Percentiles rank a stretch among this genome's conserved stretches.
phyloP scores from a whole-genome alignment of 2,329 filamentous ascomycete species.

The Aplosporella prunicola region DNA sequence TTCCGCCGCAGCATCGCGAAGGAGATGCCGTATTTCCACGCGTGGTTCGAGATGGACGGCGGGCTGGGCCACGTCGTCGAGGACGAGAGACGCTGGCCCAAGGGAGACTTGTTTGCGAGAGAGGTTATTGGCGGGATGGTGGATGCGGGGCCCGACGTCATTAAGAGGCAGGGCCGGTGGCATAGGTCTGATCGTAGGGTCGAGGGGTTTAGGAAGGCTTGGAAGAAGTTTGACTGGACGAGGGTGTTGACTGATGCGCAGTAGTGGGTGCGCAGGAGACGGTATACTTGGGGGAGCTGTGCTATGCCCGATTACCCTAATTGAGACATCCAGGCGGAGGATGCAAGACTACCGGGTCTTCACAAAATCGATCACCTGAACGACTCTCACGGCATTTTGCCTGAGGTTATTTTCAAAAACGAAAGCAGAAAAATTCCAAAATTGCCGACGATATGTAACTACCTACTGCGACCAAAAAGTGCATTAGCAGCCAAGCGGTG shows the following conservation, averaged over 20 bases:
- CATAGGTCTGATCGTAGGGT: constrained; percentile 56
- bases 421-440: too few relatives aligned
- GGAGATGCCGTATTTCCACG: constrained; percentile 98
- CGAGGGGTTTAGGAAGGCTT: constrained; percentile 71
- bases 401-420: too few relatives aligned
- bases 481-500: too few relatives aligned
- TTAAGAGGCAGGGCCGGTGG: constrained; percentile 90
- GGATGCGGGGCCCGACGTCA: constrained; percentile 67
- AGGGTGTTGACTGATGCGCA: constrained; percentile 50
- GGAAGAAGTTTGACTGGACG: constrained; percentile 91
- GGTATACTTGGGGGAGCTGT: too few relatives aligned
- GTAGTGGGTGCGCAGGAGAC: too few relatives aligned
- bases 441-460: too few relatives aligned
- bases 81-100: constrained; percentile 74
- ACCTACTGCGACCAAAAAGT: too few relatives aligned
- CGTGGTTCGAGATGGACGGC: constrained; percentile 85
- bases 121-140: constrained; percentile 91
- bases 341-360: too few relatives aligned
- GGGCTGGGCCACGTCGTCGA: constrained; percentile 90
- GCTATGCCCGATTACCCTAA: too few relatives aligned
- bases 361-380: too few relatives aligned
- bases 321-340: too few relatives aligned
- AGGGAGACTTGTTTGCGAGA: constrained; percentile 82
- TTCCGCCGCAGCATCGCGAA: constrained; percentile 79
- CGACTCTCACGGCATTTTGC: too few relatives aligned